phyloP scores from a whole-genome alignment of 2,329 filamentous ascomycete species.

The Beauveria rudraprayagi region DNA sequence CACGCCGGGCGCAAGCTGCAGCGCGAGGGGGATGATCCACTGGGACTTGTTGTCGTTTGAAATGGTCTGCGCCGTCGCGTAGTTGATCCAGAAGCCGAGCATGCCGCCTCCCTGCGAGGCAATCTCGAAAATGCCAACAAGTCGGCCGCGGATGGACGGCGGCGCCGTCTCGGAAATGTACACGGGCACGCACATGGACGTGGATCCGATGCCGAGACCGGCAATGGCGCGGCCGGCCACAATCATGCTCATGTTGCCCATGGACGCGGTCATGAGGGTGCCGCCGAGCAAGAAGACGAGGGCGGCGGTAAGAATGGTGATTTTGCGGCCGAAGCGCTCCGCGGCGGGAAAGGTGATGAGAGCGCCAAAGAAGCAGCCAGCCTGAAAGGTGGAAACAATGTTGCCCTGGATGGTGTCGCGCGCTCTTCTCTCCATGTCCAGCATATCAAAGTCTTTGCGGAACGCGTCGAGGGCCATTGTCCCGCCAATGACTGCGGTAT shows the following conservation, averaged over 20 bases:
- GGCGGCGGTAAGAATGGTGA: slow-evolving; percentile 28
- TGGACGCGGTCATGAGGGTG: no score
- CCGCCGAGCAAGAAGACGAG: no score
- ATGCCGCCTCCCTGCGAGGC: slow-evolving; percentile 37
- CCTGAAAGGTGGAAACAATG: slow-evolving; percentile 31
- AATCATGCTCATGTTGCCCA: no score
- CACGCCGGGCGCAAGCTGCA: slow-evolving; percentile 46
- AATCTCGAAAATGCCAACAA: slow-evolving; percentile 46
- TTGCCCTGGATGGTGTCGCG: slow-evolving; percentile 29
- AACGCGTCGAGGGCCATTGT: no score
- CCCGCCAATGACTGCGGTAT: no score
- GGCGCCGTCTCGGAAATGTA: slow-evolving; percentile 37
- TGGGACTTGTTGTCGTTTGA: slow-evolving; percentile 15
- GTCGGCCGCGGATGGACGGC: slow-evolving; percentile 41
- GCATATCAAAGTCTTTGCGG: no score
- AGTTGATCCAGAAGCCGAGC: slow-evolving; percentile 30
- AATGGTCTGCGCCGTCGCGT: slow-evolving; percentile 23
- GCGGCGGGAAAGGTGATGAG: slow-evolving; percentile 36
- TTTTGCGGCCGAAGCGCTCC: slow-evolving; percentile 40
- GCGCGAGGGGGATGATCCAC: slow-evolving; percentile 45
- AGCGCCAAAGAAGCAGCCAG: slow-evolving; percentile 33
- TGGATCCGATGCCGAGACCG: slow-evolving; percentile 40
- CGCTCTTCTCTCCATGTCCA: slow-evolving; percentile 15
- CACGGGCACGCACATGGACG: slow-evolving; percentile 38
- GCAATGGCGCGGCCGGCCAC: no score